Evolutionary conservation across 306 rosid genomes (phyloP), one percentile per base, ranked within the genome.

Genomic region (Trifolium subterraneum): DNA sequence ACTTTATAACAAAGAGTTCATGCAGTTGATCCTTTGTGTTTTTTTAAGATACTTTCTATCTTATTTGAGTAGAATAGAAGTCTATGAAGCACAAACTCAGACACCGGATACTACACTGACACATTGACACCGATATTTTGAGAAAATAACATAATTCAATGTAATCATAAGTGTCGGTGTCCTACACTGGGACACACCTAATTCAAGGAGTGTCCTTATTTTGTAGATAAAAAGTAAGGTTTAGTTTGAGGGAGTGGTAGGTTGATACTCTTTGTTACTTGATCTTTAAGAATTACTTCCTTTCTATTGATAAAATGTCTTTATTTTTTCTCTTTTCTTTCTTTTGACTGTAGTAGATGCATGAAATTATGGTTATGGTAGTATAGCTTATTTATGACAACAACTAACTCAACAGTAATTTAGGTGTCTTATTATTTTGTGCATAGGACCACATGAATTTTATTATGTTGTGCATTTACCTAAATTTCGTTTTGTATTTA

Each of bases 241-340:
- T 38, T 15, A 22, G 67, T 71, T 71, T 66, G 52, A 83, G 58
- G 64, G 27, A 22, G 45, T 72, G 74, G 73, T 72, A 19, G 45
- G 59, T 71, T 35, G 71, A 70, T 19, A 39, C 77, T 75, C 51
- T 68, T 71, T 64, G 29, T 78, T 71, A 42, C 66, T 38, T 70
- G 61, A 82, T 41, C 72, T 75, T 65, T 63, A 78, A 55, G 75
- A 56, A 69, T 64, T 63, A 38, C 68, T 27, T 47, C 13, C 47
- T 71, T 63, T 51, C 62, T 52, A 35, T 54, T 54, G 19, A 36
- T 38, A 80, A 59, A 80, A 50, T 75, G 29, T 64, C 10, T 25
- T 20, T n/a, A 1, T 20, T 8, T 60, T 2, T 41, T 10, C 47
- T 4, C 60, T 10, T 4, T 22, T 9, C 12, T 13, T n/a, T 38